Percentiles rank a stretch among this genome's conserved stretches.
Conservation (phyloP, 2,329 filamentous ascomycete genomes). For the Periconia sp. region DNA sequence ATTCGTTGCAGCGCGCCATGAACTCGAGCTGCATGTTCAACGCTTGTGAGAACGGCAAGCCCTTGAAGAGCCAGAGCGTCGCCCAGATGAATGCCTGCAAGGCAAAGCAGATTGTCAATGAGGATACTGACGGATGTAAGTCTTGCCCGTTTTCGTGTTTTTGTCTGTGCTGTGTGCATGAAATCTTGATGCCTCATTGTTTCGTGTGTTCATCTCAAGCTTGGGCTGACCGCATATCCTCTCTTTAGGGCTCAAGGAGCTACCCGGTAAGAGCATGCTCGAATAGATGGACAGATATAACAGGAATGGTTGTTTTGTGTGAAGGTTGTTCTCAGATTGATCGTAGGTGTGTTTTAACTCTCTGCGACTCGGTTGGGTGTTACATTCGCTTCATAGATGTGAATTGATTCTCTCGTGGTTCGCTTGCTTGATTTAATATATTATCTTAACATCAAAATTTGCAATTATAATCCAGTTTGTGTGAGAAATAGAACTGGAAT, state of each 20-base stretch:
- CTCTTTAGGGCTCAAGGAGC: neutral
- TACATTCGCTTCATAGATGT: neutral
- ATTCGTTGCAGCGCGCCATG: conserved; percentile 15
- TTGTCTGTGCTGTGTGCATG: too few relatives aligned
- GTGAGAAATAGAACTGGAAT: too few relatives aligned
- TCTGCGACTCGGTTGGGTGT: neutral
- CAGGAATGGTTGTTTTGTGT: too few relatives aligned
- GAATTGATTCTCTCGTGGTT: neutral
- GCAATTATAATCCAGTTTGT: too few relatives aligned
- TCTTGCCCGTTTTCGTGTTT: neutral
- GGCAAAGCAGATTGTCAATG: conserved; percentile 49
- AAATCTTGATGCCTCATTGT: neutral
- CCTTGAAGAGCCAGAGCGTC: conserved; percentile 14
- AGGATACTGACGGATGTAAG: conserved; percentile 46
- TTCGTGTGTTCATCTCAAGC: neutral
- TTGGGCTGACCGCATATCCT: neutral
- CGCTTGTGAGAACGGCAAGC: conserved; percentile 11
- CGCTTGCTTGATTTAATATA: too few relatives aligned
- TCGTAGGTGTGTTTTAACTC: neutral
- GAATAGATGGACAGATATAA: neutral
- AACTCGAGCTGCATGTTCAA: conserved; percentile 12
- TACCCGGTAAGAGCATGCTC: neutral
- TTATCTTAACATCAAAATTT: too few relatives aligned
- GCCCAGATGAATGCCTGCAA: conserved; percentile 13
- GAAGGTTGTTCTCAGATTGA: too few relatives aligned